Evolutionary conservation across 163 green algal genomes (phyloP).

Genomic region (Scenedesmus sp.): DNA sequence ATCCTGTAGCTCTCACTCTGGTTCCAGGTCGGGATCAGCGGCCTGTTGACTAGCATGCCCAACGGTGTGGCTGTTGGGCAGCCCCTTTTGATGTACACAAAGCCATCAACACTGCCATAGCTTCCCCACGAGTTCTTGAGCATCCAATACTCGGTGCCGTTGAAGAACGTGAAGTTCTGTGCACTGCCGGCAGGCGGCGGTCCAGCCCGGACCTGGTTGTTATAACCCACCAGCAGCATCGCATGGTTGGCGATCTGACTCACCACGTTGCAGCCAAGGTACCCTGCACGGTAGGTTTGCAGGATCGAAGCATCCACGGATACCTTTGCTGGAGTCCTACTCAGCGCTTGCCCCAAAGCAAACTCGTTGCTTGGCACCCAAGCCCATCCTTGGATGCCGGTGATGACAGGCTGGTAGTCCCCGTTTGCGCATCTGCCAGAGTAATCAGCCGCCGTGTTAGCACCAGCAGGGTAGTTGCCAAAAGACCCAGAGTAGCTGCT

Average conservation of each 20-base stretch:
- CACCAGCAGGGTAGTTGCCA: neutral
- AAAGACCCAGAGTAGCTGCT: neutral
- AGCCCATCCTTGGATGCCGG: slow-evolving; percentile 30
- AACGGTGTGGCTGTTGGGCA: neutral
- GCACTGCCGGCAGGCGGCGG: neutral
- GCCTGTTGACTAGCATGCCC: slow-evolving; percentile 18
- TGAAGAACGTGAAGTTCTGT: slow-evolving; percentile 16
- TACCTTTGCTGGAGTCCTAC: slow-evolving; percentile 26
- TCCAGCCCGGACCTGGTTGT: slow-evolving; percentile 1
- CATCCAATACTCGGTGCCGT: slow-evolving; percentile 33
- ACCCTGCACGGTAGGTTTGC: slow-evolving; percentile 43
- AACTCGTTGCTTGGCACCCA: slow-evolving; percentile 19
- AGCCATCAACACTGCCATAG: slow-evolving; percentile 42
- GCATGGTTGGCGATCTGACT: slow-evolving; percentile 30
- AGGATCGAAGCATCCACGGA: slow-evolving; percentile 35
- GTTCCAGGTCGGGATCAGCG: slow-evolving; percentile 13
- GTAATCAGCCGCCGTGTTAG: neutral
- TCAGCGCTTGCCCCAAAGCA: slow-evolving; percentile 16
- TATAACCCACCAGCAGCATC: slow-evolving; percentile 36
- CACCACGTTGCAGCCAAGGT: slow-evolving; percentile 40
- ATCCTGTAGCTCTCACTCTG: slow-evolving; percentile 19
- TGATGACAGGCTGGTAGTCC: slow-evolving; percentile 23
- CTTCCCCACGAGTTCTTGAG: slow-evolving; percentile 29
- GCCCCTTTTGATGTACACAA: slow-evolving; percentile 43
- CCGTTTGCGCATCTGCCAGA: slow-evolving; percentile 8